Evolutionary conservation across 805 yeast genomes (phyloP).

Genomic region (Yamadazyma laniorum): DNA sequence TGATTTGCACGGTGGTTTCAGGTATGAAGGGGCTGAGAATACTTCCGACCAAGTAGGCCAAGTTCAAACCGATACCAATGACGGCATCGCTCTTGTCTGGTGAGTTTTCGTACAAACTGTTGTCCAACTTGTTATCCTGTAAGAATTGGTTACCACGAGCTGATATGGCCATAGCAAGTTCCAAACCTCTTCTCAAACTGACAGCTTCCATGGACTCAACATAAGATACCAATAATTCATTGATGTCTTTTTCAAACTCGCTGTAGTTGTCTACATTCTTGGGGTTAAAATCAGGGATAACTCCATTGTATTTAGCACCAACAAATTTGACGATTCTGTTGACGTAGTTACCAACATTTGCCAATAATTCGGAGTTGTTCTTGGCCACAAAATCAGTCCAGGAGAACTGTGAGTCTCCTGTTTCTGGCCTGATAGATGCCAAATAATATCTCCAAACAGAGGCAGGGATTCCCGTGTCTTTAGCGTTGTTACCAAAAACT

Average conservation of each 20-base stretch:
- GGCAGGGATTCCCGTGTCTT: constrained; percentile 85
- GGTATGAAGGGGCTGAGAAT: constrained; percentile 90
- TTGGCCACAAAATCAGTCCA: constrained; percentile 95
- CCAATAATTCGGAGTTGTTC: constrained; percentile 90
- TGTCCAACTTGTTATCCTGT: constrained; percentile 94
- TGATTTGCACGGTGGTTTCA: constrained; percentile 66
- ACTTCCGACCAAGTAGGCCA: constrained; percentile 82
- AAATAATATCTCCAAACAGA: constrained; percentile 98
- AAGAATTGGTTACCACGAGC: constrained; percentile 92
- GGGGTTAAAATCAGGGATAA: constrained; percentile 66
- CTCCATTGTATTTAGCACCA: constrained; percentile 87
- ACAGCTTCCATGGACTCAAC: constrained; percentile 72
- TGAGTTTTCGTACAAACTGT: constrained; percentile 68
- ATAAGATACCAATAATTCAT: constrained; percentile 59
- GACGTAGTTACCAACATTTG: constrained; percentile 95
- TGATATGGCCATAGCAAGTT: constrained; percentile 85
- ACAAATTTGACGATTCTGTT: constrained; percentile 91
- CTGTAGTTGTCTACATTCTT: constrained; percentile 47
- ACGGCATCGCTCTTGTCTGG: constrained; percentile 90
- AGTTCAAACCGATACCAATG: constrained; percentile 85
- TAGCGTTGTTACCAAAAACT: constrained; percentile 96
- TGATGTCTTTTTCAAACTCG: constrained; percentile 53
- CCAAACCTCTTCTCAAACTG: constrained; percentile 85
- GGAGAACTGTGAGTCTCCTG: constrained; percentile 93
- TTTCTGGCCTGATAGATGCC: constrained; percentile 90